Evolutionary conservation across 106 monocot genomes (phyloP).

Genomic region (Dendrobium catenatum): DNA sequence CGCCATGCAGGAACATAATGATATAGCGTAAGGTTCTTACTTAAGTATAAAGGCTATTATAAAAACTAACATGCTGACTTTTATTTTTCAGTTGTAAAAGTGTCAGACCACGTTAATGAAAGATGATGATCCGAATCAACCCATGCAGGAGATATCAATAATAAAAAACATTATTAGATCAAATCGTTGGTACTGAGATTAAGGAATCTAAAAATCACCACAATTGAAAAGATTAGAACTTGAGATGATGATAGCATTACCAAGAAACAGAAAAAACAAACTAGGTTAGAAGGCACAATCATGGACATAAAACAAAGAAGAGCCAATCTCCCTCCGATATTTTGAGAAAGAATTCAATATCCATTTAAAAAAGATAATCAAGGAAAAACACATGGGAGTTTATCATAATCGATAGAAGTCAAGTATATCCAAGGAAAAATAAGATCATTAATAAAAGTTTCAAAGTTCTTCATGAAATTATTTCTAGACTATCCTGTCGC

Average conservation of each 20-base stretch:
- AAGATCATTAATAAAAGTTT: background rate
- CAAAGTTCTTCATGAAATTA: too few relatives aligned
- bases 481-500: too few relatives aligned
- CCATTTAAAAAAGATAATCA: background rate
- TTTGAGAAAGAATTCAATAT: too few relatives aligned
- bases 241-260: too few relatives aligned
- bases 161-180: background rate
- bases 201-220: background rate
- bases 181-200: background rate
- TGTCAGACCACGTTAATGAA: too few relatives aligned
- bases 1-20: background rate
- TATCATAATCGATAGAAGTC: background rate
- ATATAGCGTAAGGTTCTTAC: background rate
- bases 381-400: background rate
- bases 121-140: background rate
- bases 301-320: too few relatives aligned
- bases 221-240: background rate
- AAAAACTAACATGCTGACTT: constrained; percentile 1
- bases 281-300: too few relatives aligned
- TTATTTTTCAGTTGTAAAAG: background rate
- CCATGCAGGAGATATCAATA: background rate
- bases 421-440: background rate
- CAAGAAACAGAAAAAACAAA: too few relatives aligned
- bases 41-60: background rate
- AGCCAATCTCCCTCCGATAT: too few relatives aligned